These are phyloP conservation scores for Prunus mume DNA, from an alignment of 306 rosid species.

Conservation along the genomic window DNA sequence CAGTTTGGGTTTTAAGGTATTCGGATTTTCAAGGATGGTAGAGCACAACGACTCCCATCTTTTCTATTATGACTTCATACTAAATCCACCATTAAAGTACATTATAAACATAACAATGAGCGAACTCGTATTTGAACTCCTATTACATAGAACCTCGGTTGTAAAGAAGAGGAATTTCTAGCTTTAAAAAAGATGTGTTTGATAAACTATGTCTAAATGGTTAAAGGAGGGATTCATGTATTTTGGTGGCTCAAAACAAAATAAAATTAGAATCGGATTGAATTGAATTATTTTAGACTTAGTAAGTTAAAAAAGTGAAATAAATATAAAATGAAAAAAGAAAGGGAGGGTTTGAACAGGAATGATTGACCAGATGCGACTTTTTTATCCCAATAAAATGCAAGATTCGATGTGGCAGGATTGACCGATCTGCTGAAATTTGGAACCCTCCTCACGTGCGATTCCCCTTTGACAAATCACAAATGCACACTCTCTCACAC, in stretches of 20 bases:
- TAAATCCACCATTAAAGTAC: no score
- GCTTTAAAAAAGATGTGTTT: neutral
- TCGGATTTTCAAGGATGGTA: neutral
- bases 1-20: neutral
- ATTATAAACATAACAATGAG: no score
- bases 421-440: constrained; percentile 28
- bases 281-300: no score
- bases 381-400: constrained; percentile 28
- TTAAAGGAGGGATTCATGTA: neutral
- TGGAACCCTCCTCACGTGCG: constrained; percentile 47
- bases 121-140: no score
- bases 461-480: constrained; percentile 26
- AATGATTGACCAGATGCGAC: constrained; percentile 26
- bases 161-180: no score
- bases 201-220: neutral
- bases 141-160: no score
- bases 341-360: neutral
- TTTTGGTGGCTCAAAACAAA: neutral
- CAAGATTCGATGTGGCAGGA: constrained; percentile 39
- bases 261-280: neutral
- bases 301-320: neutral
- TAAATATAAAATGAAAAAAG: neutral
- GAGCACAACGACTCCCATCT: no score
- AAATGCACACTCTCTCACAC: neutral
- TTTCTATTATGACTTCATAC: no score